phyloP scores from a whole-genome alignment of 164 flowering plant genomes.

The Nymphaea colorata region DNA sequence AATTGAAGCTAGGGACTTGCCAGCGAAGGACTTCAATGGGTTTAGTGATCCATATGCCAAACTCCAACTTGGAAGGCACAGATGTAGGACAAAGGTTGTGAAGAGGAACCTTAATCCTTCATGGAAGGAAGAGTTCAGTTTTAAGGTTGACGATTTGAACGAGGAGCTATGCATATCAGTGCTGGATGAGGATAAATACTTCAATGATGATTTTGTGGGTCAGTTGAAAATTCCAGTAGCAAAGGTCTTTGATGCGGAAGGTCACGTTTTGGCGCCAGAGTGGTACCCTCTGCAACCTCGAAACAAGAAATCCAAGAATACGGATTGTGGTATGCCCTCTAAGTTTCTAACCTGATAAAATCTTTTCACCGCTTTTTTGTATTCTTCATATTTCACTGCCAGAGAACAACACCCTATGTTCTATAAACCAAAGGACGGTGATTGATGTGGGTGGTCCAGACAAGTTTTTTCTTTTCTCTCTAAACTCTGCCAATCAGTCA shows the following conservation, averaged over 20 bases:
- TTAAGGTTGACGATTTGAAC: slow-evolving; percentile 70
- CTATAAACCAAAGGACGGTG: too few species aligned
- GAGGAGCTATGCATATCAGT: slow-evolving; percentile 63
- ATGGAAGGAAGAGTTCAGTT: slow-evolving; percentile 77
- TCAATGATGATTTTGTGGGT: slow-evolving; percentile 80
- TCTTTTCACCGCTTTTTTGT: not conserved
- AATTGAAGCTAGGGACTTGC: slow-evolving; percentile 58
- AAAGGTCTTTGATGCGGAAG: slow-evolving; percentile 53
- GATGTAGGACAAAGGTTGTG: slow-evolving; percentile 60
- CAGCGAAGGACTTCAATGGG: slow-evolving; percentile 78
- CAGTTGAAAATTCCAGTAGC: slow-evolving; percentile 48
- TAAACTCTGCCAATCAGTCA: too few species aligned
- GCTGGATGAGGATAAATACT: slow-evolving; percentile 81
- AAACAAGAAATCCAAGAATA: slow-evolving; percentile 60
- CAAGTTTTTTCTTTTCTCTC: too few species aligned
- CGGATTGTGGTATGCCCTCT: slow-evolving; percentile 53
- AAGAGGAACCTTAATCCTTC: slow-evolving; percentile 72
- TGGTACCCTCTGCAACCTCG: slow-evolving; percentile 75
- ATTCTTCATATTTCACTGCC: not conserved
- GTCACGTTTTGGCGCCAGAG: slow-evolving; percentile 49
- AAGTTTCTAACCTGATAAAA: slow-evolving; percentile 1
- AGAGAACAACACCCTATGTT: too few species aligned
- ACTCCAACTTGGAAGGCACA: slow-evolving; percentile 62
- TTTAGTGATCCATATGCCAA: slow-evolving; percentile 78
- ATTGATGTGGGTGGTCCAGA: too few species aligned